Base-by-base conservation (phyloP, 139 green algal species). In the Eudorina sp. region DNA sequence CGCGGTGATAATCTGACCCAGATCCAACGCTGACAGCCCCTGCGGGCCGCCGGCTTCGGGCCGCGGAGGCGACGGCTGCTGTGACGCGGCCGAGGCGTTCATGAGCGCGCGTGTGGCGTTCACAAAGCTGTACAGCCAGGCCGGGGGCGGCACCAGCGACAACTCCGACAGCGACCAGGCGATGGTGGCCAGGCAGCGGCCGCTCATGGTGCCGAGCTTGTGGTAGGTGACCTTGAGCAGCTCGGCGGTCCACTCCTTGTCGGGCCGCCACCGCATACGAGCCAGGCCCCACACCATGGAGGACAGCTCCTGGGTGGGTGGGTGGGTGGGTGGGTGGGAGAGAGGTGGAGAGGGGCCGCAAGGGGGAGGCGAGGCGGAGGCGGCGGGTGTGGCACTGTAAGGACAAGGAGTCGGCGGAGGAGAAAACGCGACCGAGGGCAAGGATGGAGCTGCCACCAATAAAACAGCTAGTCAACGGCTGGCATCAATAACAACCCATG, bases 191-290 rank as follows among this genome's bases (percentile, higher is more conserved):
- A 93, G 77, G n/a, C 88, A 81, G 88, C 89, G 81, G 31, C 41
- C 55, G 23, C 46, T 60, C 75, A 89, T 88, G 38, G 68, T 8
- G 8, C 43, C 23, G 66, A 94, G 75, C 76, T 87, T 86, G 77
- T 90, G 86, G 86, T 89, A 94, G 41, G 85, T 85, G 18, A 83
- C 84, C 40, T 92, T 89, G 73, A 94, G 75, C 82, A 94, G 91
- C 86, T 92, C 84, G 0, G 91, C 89, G 21, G 46, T 55, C 91
- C 91, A 94, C 46, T 75, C 72, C 74, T 84, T 81, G 77, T 90
- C 53, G 25, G 86, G 73, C 14, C 70, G 62, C n/a, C 53, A 38
- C 18, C 51, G 31, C 70, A 94, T 76, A 38, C 46, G 43, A 7
- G 91, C 91, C 55, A 94, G 82, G 62, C 85, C 89, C 89, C 89